Evolutionary conservation across 2,329 filamentous ascomycete species (phyloP).

Genomic region (Pseudonectria foliicola): DNA sequence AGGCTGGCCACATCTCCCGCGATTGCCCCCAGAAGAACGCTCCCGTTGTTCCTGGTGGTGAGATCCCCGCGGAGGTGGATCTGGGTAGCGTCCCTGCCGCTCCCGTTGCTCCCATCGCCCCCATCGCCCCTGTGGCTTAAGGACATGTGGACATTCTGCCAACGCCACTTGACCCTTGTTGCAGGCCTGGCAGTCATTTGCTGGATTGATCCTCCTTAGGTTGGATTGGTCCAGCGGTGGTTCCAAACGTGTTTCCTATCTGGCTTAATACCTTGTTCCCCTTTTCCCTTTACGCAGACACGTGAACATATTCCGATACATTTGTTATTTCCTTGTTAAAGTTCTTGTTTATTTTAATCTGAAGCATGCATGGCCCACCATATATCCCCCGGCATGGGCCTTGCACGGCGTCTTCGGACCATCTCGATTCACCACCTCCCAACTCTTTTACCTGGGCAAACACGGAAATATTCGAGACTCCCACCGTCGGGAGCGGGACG

Average conservation of each 20-base stretch:
- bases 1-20: constrained; percentile 91
- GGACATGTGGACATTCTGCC: constrained; percentile 10
- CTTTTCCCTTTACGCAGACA: constrained; percentile 21
- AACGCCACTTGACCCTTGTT: constrained; percentile 2
- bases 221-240: constrained; percentile 5
- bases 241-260: constrained; percentile 15
- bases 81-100: constrained; percentile 34
- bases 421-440: constrained; percentile 22
- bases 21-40: constrained; percentile 75
- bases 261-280: constrained; percentile 10
- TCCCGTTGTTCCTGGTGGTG: constrained; percentile 43
- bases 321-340: constrained; percentile 23
- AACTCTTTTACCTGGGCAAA: constrained; percentile 15
- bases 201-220: constrained; percentile 3
- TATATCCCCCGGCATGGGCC: constrained; percentile 19
- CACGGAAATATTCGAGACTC: constrained; percentile 4
- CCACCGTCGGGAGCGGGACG: constrained; percentile 5
- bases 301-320: constrained; percentile 21
- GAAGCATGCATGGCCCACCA: constrained; percentile 23
- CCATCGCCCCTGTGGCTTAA: constrained; percentile 35
- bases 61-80: constrained; percentile 38
- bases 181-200: constrained; percentile 8
- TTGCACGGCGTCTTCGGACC: constrained; percentile 24
- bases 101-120: constrained; percentile 41
- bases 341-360: constrained; percentile 24